Evolutionary conservation across 768 basidiomycete genomes (phyloP).

Genomic region (Clavulina sp.): DNA sequence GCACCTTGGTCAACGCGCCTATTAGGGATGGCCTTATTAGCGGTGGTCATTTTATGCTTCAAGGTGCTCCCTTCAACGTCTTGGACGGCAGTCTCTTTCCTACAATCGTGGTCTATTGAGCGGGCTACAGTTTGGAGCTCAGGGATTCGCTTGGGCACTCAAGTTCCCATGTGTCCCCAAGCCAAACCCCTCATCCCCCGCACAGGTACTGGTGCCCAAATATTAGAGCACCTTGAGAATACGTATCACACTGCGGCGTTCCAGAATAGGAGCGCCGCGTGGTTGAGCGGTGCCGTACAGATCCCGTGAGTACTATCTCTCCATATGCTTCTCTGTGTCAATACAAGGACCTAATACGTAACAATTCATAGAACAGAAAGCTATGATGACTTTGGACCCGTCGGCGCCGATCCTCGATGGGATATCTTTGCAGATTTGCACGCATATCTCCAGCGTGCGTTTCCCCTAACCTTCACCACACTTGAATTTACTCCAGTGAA

Average conservation of each 20-base stretch:
- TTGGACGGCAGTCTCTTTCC: too few relatives aligned
- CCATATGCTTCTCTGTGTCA: neutral
- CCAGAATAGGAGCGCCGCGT: constrained; percentile 25
- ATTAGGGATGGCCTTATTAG: too few relatives aligned
- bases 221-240: constrained; percentile 15
- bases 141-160: too few relatives aligned
- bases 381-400: constrained; percentile 30
- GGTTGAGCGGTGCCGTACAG: constrained; percentile 31
- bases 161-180: too few relatives aligned
- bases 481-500: constrained; percentile 53
- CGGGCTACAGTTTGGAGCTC: too few relatives aligned
- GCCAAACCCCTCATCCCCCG: too few relatives aligned
- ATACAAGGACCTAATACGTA: neutral
- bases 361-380: constrained; percentile 29
- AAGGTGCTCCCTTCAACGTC: too few relatives aligned
- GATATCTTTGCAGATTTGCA: constrained; percentile 36
- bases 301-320: constrained; percentile 21
- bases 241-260: constrained; percentile 23
- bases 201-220: too few relatives aligned
- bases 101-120: too few relatives aligned
- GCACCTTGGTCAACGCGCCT: too few relatives aligned
- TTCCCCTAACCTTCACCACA: constrained; percentile 45
- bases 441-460: constrained; percentile 36
- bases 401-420: constrained; percentile 38
- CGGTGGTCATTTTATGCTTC: too few relatives aligned